phyloP scores from a whole-genome alignment of 2,329 filamentous ascomycete species.

The Aspergillus melleus region DNA sequence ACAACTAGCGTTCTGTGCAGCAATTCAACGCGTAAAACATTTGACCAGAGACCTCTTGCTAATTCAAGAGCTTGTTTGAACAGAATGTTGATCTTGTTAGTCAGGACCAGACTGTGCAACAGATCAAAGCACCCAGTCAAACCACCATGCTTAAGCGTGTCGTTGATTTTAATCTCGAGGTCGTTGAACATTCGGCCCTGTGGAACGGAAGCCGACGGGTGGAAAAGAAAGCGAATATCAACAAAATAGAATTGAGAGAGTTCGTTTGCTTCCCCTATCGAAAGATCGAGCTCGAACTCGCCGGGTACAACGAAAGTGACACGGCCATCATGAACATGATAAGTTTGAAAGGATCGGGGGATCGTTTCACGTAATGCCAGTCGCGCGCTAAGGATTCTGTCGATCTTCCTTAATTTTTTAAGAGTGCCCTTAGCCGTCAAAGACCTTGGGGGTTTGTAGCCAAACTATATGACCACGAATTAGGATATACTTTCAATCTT shows the following conservation, averaged over 20 bases:
- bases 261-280: conserved; percentile 81
- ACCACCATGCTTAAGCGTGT: conserved; percentile 67
- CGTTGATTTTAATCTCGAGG: conserved; percentile 72
- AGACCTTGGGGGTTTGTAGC: conserved; percentile 72
- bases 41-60: conserved; percentile 70
- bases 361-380: conserved; percentile 84
- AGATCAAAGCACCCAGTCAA: conserved; percentile 80
- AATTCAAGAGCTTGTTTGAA: conserved; percentile 74
- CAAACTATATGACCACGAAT: conserved; percentile 53
- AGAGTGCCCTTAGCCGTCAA: conserved; percentile 72
- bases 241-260: conserved; percentile 90
- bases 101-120: conserved; percentile 83
- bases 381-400: conserved; percentile 78
- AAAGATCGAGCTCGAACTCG: conserved; percentile 92
- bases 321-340: conserved; percentile 78
- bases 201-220: conserved; percentile 66
- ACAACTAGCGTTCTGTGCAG: conserved; percentile 80
- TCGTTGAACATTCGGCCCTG: conserved; percentile 61
- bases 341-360: conserved; percentile 74
- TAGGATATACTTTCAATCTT: conserved; percentile 9
- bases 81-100: conserved; percentile 84
- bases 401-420: conserved; percentile 74
- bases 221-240: conserved; percentile 82
- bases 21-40: conserved; percentile 73
- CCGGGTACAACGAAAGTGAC: conserved; percentile 80